A percentile compares a stretch with the other conserved stretches of the same genome.
These are phyloP conservation scores for Pyricularia sp. DNA, from an alignment of 2,329 filamentous ascomycete species.

Conservation along the genomic window DNA sequence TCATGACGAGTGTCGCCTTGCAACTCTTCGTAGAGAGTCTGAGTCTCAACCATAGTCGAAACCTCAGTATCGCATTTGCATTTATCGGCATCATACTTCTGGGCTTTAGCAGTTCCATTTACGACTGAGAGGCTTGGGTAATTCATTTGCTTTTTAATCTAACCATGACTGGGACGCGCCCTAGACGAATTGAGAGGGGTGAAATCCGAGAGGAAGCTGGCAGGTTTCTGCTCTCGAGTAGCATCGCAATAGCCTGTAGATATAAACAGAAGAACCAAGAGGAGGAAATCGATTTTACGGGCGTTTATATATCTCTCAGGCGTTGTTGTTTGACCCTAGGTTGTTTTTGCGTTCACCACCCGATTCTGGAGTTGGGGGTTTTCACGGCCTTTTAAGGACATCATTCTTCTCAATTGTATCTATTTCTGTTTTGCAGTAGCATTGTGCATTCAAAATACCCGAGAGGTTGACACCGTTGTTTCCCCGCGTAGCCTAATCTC, in stretches of 20 bases:
- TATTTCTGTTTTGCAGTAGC: not conserved
- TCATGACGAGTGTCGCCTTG: conserved; percentile 90
- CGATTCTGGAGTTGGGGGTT: not conserved
- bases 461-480: no score
- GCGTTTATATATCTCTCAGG: not conserved
- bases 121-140: not conserved
- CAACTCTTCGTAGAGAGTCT: conserved; percentile 83
- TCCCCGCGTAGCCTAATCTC: no score
- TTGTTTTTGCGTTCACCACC: not conserved
- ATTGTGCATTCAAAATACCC: no score
- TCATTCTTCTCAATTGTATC: not conserved
- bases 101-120: conserved; percentile 65
- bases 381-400: not conserved
- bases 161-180: not conserved
- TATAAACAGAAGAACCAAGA: not conserved
- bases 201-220: not conserved
- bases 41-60: conserved; percentile 69
- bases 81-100: conserved; percentile 83
- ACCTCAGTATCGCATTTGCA: conserved; percentile 69
- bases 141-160: not conserved
- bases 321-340: not conserved
- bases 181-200: not conserved
- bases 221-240: no score
- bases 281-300: not conserved
- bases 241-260: not conserved